Base-by-base conservation (phyloP, 169 alveolate species). In the Plasmodium knowlesi region DNA sequence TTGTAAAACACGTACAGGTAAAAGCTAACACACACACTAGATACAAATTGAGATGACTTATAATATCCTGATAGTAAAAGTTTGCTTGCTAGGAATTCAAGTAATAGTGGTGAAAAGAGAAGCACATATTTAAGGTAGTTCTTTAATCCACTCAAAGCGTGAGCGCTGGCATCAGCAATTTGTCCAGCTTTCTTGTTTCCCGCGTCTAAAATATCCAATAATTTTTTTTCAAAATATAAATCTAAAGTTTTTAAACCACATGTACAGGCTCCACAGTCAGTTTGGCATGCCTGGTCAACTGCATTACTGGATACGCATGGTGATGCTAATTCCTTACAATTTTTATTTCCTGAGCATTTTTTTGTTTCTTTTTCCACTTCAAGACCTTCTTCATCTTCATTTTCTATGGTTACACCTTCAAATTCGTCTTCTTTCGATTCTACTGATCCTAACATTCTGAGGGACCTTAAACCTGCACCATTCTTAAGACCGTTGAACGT, bases 31-130 rank as follows among this genome's bases (percentile, higher is more conserved):
- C 76, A 61, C 37, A 61, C 76, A 61, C 37, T 61, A 5, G 76
- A 61, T 8, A 61, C 76, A 9, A 61, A 61, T 61, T 61, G 76
- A 22, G 76, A 61, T 61, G 34, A 61, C 34, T 61, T 61, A 61
- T 61, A 61, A 61, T 61, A 10, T 61, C 76, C 76, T 61, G 76
- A n/a, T n/a, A 61, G n/a, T 61, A 61, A 61, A 61, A 61, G 76
- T 22, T 19, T 61, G 76, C 34, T 19, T 61, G 76, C 76, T 61
- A 61, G 19, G 0, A 61, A 25, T 19, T 61, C 76, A 22, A 61
- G 76, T 61, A 61, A 61, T 19, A 61, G 37, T 61, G 76, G 76
- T 5, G 76, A 61, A 34, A 61, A 61, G 1, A 61, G 76, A 61
- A 61, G 34, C 2, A 61, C 76, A 61, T 61, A 61, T 25, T 61